Conservation (phyloP, 257 asterid species). For the Orobanche coerulescens region DNA sequence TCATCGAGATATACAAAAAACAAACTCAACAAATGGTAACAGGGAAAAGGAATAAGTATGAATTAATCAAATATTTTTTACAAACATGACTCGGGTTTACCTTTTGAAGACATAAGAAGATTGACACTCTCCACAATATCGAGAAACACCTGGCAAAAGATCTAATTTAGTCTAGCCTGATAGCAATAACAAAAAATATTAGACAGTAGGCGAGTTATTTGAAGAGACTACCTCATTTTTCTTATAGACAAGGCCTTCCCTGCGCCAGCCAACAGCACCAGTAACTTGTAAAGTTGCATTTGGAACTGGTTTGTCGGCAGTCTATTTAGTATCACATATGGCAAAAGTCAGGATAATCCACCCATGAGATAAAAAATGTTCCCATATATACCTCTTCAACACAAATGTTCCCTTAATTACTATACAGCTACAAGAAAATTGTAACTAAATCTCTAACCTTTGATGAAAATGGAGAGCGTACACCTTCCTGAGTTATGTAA, state of each 20-base stretch:
- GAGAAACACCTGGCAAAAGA: constrained; percentile 68
- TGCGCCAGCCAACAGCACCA: constrained; percentile 99
- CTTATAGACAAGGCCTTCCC: constrained; percentile 94
- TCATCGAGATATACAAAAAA: not conserved
- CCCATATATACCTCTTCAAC: constrained; percentile 11
- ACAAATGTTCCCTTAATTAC: not conserved
- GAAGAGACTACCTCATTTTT: constrained; percentile 75
- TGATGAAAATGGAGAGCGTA: constrained; percentile 95
- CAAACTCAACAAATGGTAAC: constrained; percentile 16
- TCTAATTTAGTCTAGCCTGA: constrained; percentile 11
- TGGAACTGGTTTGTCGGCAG: constrained; percentile 88
- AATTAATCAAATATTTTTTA: not conserved
- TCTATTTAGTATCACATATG: constrained; percentile 34
- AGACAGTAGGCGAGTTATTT: constrained; percentile 8
- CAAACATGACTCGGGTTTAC: constrained; percentile 27
- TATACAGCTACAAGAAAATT: constrained; percentile 10
- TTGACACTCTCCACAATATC: constrained; percentile 99
- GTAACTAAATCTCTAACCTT: constrained; percentile 49
- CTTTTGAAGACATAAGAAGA: constrained; percentile 98
- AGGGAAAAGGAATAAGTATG: constrained; percentile 10
- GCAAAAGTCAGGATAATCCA: constrained; percentile 17
- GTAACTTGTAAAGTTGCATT: constrained; percentile 98
- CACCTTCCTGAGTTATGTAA: constrained; percentile 98
- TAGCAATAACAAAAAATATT: constrained; percentile 6
- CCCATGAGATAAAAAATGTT: not conserved